Conservation (phyloP, 768 basidiomycete species). For the Lyophyllum decastes region DNA sequence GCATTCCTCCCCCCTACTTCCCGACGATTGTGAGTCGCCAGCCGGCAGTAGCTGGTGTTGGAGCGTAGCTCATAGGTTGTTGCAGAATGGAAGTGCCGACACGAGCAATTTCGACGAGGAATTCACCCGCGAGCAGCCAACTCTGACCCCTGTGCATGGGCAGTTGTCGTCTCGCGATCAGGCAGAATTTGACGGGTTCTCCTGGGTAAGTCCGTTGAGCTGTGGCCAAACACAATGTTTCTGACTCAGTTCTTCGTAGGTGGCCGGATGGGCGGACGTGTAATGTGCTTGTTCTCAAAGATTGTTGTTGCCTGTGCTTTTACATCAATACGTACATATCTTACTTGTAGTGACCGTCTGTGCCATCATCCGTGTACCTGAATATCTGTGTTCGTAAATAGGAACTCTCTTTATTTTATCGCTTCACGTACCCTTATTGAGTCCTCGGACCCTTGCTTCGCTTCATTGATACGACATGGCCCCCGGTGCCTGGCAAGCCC, state of each 20-base stretch:
- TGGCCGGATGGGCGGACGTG: slow-evolving; percentile 63
- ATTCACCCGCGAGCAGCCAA: slow-evolving; percentile 96
- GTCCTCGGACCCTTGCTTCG: slow-evolving; percentile 18
- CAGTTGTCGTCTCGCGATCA: slow-evolving; percentile 90
- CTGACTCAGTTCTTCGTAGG: slow-evolving; percentile 24
- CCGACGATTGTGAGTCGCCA: slow-evolving; percentile 81
- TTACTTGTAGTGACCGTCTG: slow-evolving; percentile 19
- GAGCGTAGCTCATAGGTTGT: background rate
- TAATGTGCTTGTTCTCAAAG: slow-evolving; percentile 32
- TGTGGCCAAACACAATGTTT: background rate
- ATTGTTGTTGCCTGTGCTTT: slow-evolving; percentile 22
- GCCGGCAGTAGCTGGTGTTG: background rate
- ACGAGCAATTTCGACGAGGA: slow-evolving; percentile 96
- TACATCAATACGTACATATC: slow-evolving; percentile 19
- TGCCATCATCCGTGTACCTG: slow-evolving; percentile 34
- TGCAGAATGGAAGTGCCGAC: slow-evolving; percentile 80
- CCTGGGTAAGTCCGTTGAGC: slow-evolving; percentile 64
- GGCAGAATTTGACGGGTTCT: slow-evolving; percentile 95
- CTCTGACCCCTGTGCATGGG: slow-evolving; percentile 95
- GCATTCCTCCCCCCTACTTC: slow-evolving; percentile 96
- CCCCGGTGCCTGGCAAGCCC: slow-evolving; percentile 73
- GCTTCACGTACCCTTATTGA: background rate
- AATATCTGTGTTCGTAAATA: slow-evolving; percentile 33
- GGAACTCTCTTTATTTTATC: slow-evolving; percentile 16
- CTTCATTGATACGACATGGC: slow-evolving; percentile 52